Base-by-base conservation (phyloP, 2,329 filamentous ascomycete species). In the Tympanopsis confertula region DNA sequence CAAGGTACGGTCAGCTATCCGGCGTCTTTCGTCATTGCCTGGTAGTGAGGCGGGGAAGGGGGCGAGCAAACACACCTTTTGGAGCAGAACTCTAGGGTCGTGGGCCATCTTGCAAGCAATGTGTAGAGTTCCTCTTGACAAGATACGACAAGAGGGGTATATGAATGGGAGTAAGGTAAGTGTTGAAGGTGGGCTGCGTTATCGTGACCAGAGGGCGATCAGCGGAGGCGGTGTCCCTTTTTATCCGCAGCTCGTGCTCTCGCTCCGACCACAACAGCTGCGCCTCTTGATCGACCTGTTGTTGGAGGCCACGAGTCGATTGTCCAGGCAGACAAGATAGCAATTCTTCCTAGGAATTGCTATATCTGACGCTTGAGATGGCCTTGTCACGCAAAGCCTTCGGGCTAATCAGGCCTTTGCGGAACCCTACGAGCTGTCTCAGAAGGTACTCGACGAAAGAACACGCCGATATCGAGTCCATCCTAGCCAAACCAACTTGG, bases 401-500 rank as follows among this genome's bases (percentile, higher is more conserved):
- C 22, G n/a, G n/a, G n/a, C n/a, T n/a, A n/a, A n/a, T n/a, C n/a
- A n/a, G n/a, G n/a, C 30, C 35, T 19, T 17, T 45, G 19, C 33
- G 30, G 7, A 22, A 15, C 39, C 14, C 30, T 35, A 38, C 13
- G 38, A 24, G n/a, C 13, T 20, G 26, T 18, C 35, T n/a, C 17
- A 18, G 35, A 7, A 5, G 18, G 35, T 22, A 5, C 35, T 15
- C 19, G 15, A 13, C 19, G 20, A n/a, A 13, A 13, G 17, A 10
- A 29, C 36, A 17, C 36, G 5, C 28, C 19, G 48, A 55, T 38
- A 50, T 59, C 35, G 54, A 59, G n/a, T 49, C 48, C 2, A 65
- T 82, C 39, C 74, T 89, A 38, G 69, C 74, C 13, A 69, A 71
- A 42, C 86, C 88, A 17, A 81, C 74, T 36, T 95, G 88, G 88